These are phyloP conservation scores for Nakataea oryzae DNA, from an alignment of 2,329 filamentous ascomycete genomes.

Conservation along the genomic window DNA sequence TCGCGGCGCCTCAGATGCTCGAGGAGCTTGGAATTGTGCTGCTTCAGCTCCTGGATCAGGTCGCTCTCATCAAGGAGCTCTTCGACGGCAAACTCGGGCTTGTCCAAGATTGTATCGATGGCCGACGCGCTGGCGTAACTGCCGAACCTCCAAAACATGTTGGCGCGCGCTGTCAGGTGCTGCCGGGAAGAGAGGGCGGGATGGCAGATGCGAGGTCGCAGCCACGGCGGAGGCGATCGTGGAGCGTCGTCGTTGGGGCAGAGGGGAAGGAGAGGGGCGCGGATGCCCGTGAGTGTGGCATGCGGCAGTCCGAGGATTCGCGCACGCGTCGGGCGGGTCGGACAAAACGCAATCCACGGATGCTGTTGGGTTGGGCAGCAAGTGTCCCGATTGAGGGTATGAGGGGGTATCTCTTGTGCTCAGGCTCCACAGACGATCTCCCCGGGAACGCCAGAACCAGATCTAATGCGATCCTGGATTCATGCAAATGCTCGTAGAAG, in stretches of 20 bases:
- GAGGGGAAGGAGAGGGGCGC: neutral
- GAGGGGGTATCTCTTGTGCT: neutral
- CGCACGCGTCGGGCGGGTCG: neutral
- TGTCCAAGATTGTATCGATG: conserved; percentile 94
- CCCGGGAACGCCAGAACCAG: neutral
- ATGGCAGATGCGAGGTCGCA: neutral
- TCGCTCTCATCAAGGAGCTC: conserved; percentile 94
- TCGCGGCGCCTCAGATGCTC: conserved; percentile 87
- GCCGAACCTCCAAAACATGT: conserved; percentile 99
- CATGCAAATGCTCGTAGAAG: conserved; percentile 16
- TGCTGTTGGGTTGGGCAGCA: neutral
- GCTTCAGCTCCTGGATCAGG: conserved; percentile 93
- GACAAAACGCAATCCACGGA: neutral
- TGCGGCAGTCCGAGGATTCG: neutral
- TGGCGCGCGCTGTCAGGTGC: conserved; percentile 30
- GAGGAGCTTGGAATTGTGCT: conserved; percentile 95
- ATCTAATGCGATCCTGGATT: neutral
- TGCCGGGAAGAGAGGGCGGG: neutral
- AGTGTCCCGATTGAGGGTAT: neutral
- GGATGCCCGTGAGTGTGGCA: neutral
- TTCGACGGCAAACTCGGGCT: conserved; percentile 89
- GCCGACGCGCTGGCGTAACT: conserved; percentile 96
- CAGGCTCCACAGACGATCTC: conserved; percentile 2
- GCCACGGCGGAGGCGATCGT: neutral
- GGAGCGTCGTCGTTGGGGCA: neutral